Percentiles rank a stretch among this genome's conserved stretches.
Conservation (phyloP, 192 early-diverging fungal genomes). For the Piromyces sp. region DNA sequence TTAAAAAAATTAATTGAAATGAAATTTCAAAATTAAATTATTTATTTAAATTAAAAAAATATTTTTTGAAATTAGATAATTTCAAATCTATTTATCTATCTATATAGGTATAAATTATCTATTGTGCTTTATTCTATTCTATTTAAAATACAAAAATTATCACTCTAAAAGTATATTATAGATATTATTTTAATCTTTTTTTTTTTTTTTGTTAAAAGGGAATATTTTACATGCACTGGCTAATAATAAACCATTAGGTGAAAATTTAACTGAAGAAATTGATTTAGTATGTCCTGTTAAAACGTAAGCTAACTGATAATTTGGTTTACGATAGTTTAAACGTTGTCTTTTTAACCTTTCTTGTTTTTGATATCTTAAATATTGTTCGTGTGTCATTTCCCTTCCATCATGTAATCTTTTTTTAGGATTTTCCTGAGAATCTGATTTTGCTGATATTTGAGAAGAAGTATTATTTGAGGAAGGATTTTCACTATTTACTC, state of each 20-base stretch:
- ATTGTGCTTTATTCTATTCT: no score
- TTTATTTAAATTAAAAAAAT: no score
- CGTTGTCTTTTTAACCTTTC: neutral
- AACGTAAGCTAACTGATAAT: slow-evolving; percentile 72
- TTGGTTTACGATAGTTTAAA: slow-evolving; percentile 18
- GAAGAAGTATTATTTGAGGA: neutral
- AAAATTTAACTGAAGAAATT: slow-evolving; percentile 90
- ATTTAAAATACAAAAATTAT: no score
- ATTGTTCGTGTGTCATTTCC: neutral
- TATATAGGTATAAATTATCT: no score
- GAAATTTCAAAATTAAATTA: neutral
- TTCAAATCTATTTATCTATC: no score
- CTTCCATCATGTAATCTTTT: neutral
- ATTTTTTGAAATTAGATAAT: no score
- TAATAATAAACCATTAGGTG: slow-evolving; percentile 93
- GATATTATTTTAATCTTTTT: no score
- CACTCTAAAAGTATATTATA: no score
- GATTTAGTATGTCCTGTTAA: slow-evolving; percentile 88
- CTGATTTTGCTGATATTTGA: neutral
- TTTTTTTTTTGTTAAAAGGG: neutral
- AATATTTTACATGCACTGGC: slow-evolving; percentile 61
- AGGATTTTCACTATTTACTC: neutral
- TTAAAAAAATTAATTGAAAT: neutral
- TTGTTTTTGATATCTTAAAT: neutral
- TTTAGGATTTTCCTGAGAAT: neutral